These are phyloP conservation scores for Penicillium flavigenum DNA, from an alignment of 495 filamentous ascomycete species.

Conservation along the genomic window DNA sequence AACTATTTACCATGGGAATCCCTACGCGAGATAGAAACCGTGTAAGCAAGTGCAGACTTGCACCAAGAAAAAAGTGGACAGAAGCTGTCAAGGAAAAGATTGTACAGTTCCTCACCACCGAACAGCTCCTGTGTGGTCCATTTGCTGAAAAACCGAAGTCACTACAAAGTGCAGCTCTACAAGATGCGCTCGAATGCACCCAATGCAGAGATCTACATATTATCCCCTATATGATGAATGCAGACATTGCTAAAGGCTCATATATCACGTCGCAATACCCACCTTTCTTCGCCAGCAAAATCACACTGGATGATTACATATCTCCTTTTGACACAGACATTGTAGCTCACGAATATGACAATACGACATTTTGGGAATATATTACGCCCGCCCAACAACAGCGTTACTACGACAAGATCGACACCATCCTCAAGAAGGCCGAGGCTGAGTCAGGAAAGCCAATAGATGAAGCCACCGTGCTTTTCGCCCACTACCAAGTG, in stretches of 20 bases:
- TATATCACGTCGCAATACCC: constrained; percentile 28
- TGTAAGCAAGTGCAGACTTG: background rate
- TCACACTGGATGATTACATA: constrained; percentile 19
- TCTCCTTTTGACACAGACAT: constrained; percentile 14
- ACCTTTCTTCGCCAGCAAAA: constrained; percentile 24
- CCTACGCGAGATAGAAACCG: background rate
- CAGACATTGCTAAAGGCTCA: constrained; percentile 23
- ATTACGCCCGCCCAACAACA: constrained; percentile 24
- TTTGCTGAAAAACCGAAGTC: background rate
- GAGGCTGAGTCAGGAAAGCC: constrained; percentile 2
- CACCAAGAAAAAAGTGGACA: background rate
- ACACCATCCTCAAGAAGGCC: constrained; percentile 9
- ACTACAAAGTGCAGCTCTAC: constrained; percentile 20
- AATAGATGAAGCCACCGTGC: constrained; percentile 6
- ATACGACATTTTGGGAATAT: constrained; percentile 20
- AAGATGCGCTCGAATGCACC: constrained; percentile 36
- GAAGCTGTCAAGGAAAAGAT: background rate
- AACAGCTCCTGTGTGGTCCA: no score
- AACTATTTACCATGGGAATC: background rate
- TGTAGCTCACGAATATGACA: background rate
- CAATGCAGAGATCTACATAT: constrained; percentile 23
- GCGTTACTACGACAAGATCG: constrained; percentile 23
- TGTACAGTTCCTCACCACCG: background rate
- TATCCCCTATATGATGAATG: constrained; percentile 23
- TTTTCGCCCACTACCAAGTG: constrained; percentile 34